These are phyloP conservation scores for Thielaviopsis populi DNA, from an alignment of 2,329 filamentous ascomycete genomes.

Conservation along the genomic window DNA sequence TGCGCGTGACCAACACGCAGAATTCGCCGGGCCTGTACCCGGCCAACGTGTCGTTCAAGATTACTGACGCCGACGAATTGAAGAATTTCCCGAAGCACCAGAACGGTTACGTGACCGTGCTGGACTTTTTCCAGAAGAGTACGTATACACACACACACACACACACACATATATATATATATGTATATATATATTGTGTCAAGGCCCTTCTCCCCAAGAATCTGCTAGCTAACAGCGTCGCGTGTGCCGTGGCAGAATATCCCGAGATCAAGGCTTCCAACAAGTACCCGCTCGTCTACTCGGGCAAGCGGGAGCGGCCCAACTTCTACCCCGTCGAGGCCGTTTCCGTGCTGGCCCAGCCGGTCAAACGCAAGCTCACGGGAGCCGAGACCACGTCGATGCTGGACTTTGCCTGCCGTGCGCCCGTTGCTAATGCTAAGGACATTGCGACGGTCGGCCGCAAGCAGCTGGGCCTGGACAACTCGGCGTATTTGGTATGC, in stretches of 20 bases:
- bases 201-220: background rate
- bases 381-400: constrained; percentile 49
- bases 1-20: background rate
- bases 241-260: constrained; percentile 24
- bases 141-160: no score
- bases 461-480: constrained; percentile 41
- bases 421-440: constrained; percentile 48
- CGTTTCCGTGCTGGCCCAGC: constrained; percentile 47
- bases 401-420: constrained; percentile 57
- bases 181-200: no score
- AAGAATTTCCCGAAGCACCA: constrained; percentile 21
- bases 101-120: constrained; percentile 26
- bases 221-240: background rate
- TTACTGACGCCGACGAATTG: constrained; percentile 24
- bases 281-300: constrained; percentile 48
- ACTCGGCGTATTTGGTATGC: constrained; percentile 28
- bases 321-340: constrained; percentile 53
- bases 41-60: constrained; percentile 21
- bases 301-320: constrained; percentile 42
- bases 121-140: constrained; percentile 32
- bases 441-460: constrained; percentile 48
- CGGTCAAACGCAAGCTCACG: constrained; percentile 40
- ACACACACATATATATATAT: no score
- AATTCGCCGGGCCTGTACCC: constrained; percentile 4
- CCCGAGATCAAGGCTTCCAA: constrained; percentile 21